Base-by-base conservation (phyloP, 2,329 filamentous ascomycete species). In the Alternaria triticimaculans region DNA sequence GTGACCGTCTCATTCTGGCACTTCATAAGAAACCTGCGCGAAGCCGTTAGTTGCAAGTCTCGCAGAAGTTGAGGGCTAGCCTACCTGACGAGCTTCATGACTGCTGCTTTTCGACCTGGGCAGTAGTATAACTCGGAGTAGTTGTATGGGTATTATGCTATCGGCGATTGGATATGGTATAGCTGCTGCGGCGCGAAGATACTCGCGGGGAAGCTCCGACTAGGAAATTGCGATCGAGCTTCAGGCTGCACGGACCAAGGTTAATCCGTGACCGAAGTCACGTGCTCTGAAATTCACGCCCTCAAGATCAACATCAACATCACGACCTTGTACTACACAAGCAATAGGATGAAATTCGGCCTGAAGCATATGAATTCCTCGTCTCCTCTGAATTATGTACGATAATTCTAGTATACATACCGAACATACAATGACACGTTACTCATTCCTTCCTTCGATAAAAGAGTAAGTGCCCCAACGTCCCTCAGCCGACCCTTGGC, bases 1-100 rank as follows among this genome's bases (percentile, higher is more conserved):
- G 95, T 98, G 76, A 98, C 96, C 76, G 96, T 97, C 86, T 99
- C 96, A 83, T 97, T 98, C 82, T 92, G 90, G 83, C 95, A 98
- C 87, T 99, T 99, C 95, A 98, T 98, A 75, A 99, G 87, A 82
- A 99, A 99, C 81, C 96, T 98, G 66, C 56, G 50, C 53, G 53
- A 61, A 64, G 45, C 51, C 51, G 61, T 77, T 71, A 78, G 73
- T 64, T 66, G 55, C 33, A 30, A 37, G 45, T 53, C 20, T 51
- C 37, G 4, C 14, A 45, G 33, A 25, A 12, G 15, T 48, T 11
- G 23, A 33, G 25, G 49, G 26, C 45, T 33, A 53, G 55, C 68
- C 49, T 54, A 79, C 77, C 77, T 75, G 64, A 79, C 77, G 60
- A 79, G 77, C 76, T 79, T 79, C 77, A 79, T 79, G 60, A 30